Evolutionary conservation across 352 stramenopile species (phyloP).

Genomic region (Peronosclerospora sorghi): DNA sequence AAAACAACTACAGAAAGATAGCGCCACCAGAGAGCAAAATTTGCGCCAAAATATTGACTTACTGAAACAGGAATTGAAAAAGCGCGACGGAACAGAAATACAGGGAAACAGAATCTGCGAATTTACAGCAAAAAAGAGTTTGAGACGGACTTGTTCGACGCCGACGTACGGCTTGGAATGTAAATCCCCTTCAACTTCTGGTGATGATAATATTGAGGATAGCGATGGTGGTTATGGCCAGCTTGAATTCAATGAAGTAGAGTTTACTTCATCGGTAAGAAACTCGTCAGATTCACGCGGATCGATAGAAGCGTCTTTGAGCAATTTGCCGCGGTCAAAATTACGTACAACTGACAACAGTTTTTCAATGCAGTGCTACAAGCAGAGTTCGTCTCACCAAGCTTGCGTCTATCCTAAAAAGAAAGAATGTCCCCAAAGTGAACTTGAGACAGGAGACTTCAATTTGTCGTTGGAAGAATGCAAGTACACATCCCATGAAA

Average conservation of each 20-base stretch:
- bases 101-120: conserved; percentile 13
- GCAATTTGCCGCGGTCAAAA: conserved; percentile 10
- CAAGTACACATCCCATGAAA: conserved; percentile 1
- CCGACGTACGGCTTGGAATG: conserved; percentile 7
- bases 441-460: conserved; percentile 8
- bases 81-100: conserved; percentile 12
- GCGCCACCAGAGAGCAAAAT: conserved; percentile 24
- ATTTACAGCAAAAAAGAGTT: conserved; percentile 1
- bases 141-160: conserved; percentile 1
- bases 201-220: conserved; percentile 11
- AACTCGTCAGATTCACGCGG: conserved; percentile 32
- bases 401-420: conserved; percentile 3
- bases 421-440: conserved; percentile 8
- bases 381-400: conserved; percentile 1
- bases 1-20: conserved; percentile 43
- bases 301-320: conserved; percentile 14
- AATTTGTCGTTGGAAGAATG: conserved; percentile 9
- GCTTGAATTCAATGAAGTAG: conserved; percentile 19
- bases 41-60: conserved; percentile 42
- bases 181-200: conserved; percentile 20
- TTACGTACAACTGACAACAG: conserved; percentile 2
- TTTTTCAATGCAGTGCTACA: conserved; percentile 1
- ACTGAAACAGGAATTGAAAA: conserved; percentile 37
- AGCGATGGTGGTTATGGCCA: conserved; percentile 18
- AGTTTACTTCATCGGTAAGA: conserved; percentile 46